These are phyloP conservation scores for Zymoseptoria crescenta DNA, from an alignment of 2,329 filamentous ascomycete genomes.

Conservation along the genomic window DNA sequence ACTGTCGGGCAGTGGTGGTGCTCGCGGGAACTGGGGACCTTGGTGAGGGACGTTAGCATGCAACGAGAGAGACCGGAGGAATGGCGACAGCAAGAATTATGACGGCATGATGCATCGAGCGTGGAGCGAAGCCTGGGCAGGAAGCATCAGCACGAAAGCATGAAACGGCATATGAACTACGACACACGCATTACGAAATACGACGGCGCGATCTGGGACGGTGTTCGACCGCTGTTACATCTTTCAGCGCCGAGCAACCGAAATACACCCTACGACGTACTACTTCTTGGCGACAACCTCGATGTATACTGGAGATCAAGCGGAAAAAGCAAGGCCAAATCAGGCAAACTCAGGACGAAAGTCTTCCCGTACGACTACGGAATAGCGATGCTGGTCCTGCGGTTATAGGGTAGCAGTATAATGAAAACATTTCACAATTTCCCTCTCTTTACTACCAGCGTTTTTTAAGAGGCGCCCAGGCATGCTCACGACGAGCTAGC, in stretches of 20 bases:
- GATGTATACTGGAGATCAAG: neutral
- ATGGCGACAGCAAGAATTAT: neutral
- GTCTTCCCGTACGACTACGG: no score
- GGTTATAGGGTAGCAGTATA: neutral
- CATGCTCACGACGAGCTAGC: no score
- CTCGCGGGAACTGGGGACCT: conserved; percentile 23
- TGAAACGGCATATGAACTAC: neutral
- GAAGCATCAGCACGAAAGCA: neutral
- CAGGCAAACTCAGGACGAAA: neutral
- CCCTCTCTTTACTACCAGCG: no score
- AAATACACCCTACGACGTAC: neutral
- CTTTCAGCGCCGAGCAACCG: neutral
- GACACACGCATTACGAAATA: neutral
- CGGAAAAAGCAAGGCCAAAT: neutral
- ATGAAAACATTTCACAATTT: neutral
- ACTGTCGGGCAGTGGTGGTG: conserved; percentile 17
- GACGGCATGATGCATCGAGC: neutral
- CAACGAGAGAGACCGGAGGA: neutral
- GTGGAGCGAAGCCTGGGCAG: neutral
- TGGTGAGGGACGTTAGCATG: conserved; percentile 14
- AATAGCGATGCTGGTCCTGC: neutral
- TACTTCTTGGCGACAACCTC: no score
- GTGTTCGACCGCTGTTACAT: neutral
- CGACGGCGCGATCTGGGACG: neutral
- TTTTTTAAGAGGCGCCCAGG: no score